Conservation (phyloP, 31 red algal genomes). For the Asparagopsis taxiformis region DNA sequence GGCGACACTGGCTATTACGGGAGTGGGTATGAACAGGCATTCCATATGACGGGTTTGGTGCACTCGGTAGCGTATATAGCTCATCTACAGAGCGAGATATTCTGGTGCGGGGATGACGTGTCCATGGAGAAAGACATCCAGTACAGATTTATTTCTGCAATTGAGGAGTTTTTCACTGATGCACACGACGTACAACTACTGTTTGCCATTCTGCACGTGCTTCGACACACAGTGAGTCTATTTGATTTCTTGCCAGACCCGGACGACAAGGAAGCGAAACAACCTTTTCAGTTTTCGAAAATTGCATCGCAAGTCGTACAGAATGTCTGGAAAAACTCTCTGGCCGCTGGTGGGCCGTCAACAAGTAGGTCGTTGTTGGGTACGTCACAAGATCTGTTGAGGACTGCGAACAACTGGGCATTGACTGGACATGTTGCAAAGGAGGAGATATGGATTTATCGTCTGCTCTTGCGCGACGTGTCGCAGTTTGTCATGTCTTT, state of each 20-base stretch:
- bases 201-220: constrained; percentile 1
- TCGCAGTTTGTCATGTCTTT: background rate
- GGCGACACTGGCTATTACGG: constrained; percentile 24
- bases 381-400: background rate
- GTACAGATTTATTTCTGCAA: constrained; percentile 7
- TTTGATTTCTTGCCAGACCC: constrained; percentile 14
- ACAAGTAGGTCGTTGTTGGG: background rate
- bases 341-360: background rate
- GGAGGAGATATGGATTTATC: constrained; percentile 45
- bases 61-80: constrained; percentile 35
- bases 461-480: constrained; percentile 11
- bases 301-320: background rate
- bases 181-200: constrained; percentile 9
- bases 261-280: background rate
- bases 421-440: constrained; percentile 16
- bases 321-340: constrained; percentile 2
- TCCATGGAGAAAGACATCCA: constrained; percentile 18
- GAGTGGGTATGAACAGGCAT: constrained; percentile 55
- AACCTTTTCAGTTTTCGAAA: constrained; percentile 10
- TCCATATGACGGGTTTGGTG: constrained; percentile 14
- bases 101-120: constrained; percentile 27
- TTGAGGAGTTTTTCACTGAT: constrained; percentile 8
- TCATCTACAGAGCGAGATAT: constrained; percentile 36
- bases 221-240: constrained; percentile 19
- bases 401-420: constrained; percentile 32